A percentile compares a stretch with the other conserved stretches of the same genome.
Conservation (phyloP, 2,329 filamentous ascomycete genomes). For the Lecanicillium sp. region DNA sequence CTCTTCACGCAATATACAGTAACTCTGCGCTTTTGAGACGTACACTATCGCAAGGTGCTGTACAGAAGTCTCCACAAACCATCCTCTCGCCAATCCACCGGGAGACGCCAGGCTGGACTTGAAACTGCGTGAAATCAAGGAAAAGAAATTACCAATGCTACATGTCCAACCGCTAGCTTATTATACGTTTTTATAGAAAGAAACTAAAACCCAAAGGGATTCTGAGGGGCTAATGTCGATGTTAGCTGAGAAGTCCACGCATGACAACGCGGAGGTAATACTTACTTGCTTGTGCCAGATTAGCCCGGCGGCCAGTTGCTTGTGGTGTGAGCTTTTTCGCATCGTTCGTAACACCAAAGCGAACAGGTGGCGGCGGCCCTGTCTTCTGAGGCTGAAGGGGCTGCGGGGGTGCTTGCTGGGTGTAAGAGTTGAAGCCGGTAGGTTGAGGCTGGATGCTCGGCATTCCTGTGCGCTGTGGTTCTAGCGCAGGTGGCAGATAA, state of each 20-base stretch:
- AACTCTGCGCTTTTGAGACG: too few relatives aligned
- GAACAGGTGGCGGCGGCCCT: conserved; percentile 72
- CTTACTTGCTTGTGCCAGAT: conserved; percentile 93
- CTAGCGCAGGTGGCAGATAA: conserved; percentile 50
- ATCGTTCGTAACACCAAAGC: conserved; percentile 72
- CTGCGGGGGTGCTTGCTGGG: conserved; percentile 34
- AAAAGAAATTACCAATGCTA: too few relatives aligned
- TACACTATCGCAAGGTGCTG: too few relatives aligned
- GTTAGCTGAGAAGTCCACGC: conserved; percentile 12
- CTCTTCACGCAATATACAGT: too few relatives aligned
- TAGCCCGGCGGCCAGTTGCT: conserved; percentile 81
- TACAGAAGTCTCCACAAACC: too few relatives aligned
- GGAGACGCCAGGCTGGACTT: too few relatives aligned
- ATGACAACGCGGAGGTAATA: conserved; percentile 22
- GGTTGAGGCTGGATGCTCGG: conserved; percentile 39
- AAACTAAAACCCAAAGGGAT: conserved; percentile 43
- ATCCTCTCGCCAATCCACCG: too few relatives aligned
- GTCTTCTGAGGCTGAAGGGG: conserved; percentile 40
- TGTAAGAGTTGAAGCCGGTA: conserved; percentile 44
- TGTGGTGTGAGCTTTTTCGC: conserved; percentile 76
- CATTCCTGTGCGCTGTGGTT: conserved; percentile 52
- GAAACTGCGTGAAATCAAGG: too few relatives aligned
- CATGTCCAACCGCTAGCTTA: too few relatives aligned
- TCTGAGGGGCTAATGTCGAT: conserved; percentile 36
- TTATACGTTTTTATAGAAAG: too few relatives aligned